Evolutionary conservation across 2,329 filamentous ascomycete species (phyloP), one percentile per base, ranked within the genome.

Genomic region (Penicillium janthinellum): DNA sequence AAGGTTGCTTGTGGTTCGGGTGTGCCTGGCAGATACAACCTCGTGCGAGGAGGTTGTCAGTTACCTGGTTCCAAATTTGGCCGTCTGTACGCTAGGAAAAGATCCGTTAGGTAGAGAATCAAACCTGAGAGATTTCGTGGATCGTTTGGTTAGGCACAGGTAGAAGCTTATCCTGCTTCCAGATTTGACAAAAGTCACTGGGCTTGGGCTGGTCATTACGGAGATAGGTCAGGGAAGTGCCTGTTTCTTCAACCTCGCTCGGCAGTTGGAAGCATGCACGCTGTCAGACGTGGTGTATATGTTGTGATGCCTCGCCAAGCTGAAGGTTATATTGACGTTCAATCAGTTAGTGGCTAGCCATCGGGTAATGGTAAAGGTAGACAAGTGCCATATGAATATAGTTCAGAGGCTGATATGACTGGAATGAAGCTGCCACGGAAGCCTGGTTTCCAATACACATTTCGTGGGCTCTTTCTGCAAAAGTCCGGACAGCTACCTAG

Each of bases 1-100:
- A 58, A 58, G 42, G 20, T 22, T 59, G 49, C 37, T 35, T 22
- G n/a, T 17, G 5, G n/a, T 39, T 35, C 20, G 35, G 17, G 17
- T 52, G 49, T 52, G 49, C 49, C 49, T 52, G 49, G 49, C 49
- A 52, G 49, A 52, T 52, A 52, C 49, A 37, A 52, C 35, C 49
- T 52, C 49, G 49, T 39, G 35, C 22, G 49, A 52, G 17, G 35
- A 6, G 20, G 49, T 47, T 31, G 44, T 15, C 44, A 10, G 31
- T 31, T 8, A 10, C 8, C 8, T 10, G 31, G 31, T 31, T 31
- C 14, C 14, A 15, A 11, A 28, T 6, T 17, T 28, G 10, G 4
- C 15, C 2, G 17, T 25, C 49, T 5, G 17, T 10, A 39, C 22
- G 5, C 17, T 12, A 14, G 14, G 7, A 39, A 52, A 22, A 35